Evolutionary conservation across 2,329 filamentous ascomycete genomes (phyloP), one percentile per base, ranked within the genome.

Genomic region (Laburnicola sp.): DNA sequence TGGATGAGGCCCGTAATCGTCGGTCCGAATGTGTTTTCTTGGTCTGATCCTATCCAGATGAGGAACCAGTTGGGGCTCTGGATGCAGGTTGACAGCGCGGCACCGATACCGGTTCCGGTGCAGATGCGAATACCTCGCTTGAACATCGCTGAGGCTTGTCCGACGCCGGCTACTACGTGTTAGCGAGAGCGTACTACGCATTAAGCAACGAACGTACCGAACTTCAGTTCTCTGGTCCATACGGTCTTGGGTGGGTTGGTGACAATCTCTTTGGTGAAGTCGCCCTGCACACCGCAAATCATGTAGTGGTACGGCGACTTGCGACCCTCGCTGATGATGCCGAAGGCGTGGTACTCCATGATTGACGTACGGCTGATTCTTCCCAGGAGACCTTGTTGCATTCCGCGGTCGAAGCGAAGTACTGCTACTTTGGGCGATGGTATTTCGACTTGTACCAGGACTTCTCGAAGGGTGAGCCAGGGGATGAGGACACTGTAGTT

Each of bases 271-370:
- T 58, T 64, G 3, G 68, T 71, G 43, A 71, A 71, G 53, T 71
- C 68, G n/a, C 68, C 68, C 50, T 71, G 68, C 6, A 71, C 68
- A 50, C 68, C 68, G 34, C 68, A 71, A 43, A 71, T 68, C 67
- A 71, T 69, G 55, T 71, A 71, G 39, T 71, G 68, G 42, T 62
- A 49, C 0, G 51, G 50, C 4, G 66, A 54, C 26, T 70, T 64
- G 11, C 63, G 58, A 16, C 67, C 65, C 46, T 67, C 64, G 47
- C 68, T 71, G 45, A 71, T 71, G 54, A 71, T 70, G 2, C 68
- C 68, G 41, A 71, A 71, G 6, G 68, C 68, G 40, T 71, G 68
- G 44, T 71, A 71, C 57, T 71, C 68, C 67, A 71, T 70, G 49
- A 71, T 63, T 1, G 68, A 70, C 3, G 67, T 71, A 38, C 68